These are phyloP conservation scores for Oenanthe sinensis DNA, from an alignment of 129 eudicot genomes.

Conservation along the genomic window DNA sequence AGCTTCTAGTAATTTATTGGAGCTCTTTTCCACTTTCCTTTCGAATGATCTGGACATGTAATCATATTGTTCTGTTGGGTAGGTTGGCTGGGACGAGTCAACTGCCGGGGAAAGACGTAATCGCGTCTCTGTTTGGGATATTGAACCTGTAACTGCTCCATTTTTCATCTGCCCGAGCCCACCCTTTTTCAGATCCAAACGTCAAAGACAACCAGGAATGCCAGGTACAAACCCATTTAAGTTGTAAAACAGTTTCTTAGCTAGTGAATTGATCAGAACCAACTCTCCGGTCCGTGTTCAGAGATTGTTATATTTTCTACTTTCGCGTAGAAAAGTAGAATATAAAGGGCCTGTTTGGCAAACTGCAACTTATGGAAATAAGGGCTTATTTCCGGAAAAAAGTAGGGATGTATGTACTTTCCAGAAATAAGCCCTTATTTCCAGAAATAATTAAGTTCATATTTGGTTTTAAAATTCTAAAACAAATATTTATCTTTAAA, in stretches of 20 bases:
- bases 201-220: constrained; percentile 83
- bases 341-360: too few relatives aligned
- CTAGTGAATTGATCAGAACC: neutral
- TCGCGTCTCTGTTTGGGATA: constrained; percentile 94
- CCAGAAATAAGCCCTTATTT: too few relatives aligned
- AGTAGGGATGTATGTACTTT: too few relatives aligned
- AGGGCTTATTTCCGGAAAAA: too few relatives aligned
- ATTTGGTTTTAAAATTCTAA: too few relatives aligned
- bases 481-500: too few relatives aligned
- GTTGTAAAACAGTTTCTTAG: neutral
- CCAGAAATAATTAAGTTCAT: too few relatives aligned
- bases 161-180: constrained; percentile 91
- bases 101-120: constrained; percentile 92
- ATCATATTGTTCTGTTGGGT: constrained; percentile 17
- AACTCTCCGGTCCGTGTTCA: neutral
- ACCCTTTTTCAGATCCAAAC: constrained; percentile 69
- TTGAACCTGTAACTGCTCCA: constrained; percentile 93
- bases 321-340: neutral
- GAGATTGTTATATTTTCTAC: neutral
- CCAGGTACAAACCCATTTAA: constrained; percentile 31
- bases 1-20: neutral
- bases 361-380: too few relatives aligned
- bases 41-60: neutral
- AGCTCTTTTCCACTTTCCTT: neutral
- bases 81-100: constrained; percentile 99